phyloP scores from a whole-genome alignment of 345 rosid genomes.

The Pistacia integerrima region DNA sequence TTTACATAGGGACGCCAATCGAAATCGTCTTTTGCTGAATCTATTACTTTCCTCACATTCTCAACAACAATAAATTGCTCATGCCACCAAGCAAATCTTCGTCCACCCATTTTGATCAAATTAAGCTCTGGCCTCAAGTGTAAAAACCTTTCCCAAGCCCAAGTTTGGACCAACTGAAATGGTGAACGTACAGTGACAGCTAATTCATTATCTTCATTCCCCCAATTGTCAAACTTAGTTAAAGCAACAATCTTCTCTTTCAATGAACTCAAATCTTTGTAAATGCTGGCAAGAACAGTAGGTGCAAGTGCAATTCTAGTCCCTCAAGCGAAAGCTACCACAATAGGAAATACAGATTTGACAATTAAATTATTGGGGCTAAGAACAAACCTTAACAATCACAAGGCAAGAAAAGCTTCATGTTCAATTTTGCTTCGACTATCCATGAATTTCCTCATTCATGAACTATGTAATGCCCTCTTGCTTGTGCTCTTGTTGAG shows the following conservation, averaged over 20 bases:
- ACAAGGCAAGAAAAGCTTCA: conserved; percentile 56
- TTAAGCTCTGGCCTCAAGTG: conserved; percentile 37
- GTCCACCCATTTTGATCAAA: conserved; percentile 27
- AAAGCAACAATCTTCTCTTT: conserved; percentile 35
- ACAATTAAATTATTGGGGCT: too few relatives aligned
- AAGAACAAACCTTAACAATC: conserved; percentile 33
- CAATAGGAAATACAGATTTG: conserved; percentile 38
- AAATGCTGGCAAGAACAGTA: conserved; percentile 53
- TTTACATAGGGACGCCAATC: conserved; percentile 33
- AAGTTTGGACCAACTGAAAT: conserved; percentile 44
- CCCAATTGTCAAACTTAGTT: neutral
- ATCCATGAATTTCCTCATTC: too few relatives aligned
- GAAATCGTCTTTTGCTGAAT: conserved; percentile 25
- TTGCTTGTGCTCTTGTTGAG: too few relatives aligned
- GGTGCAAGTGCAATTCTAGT: conserved; percentile 52
- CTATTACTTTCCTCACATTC: conserved; percentile 32
- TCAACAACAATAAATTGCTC: conserved; percentile 11
- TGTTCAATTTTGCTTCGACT: conserved; percentile 53
- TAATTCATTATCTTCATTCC: conserved; percentile 3
- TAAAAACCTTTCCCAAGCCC: conserved; percentile 52
- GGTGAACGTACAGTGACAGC: conserved; percentile 30
- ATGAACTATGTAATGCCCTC: too few relatives aligned
- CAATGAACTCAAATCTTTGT: conserved; percentile 41
- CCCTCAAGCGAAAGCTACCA: conserved; percentile 51
- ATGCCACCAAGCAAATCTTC: conserved; percentile 48